Conservation (phyloP, 2,329 filamentous ascomycete species). For the Mycosphaerella arachidis region DNA sequence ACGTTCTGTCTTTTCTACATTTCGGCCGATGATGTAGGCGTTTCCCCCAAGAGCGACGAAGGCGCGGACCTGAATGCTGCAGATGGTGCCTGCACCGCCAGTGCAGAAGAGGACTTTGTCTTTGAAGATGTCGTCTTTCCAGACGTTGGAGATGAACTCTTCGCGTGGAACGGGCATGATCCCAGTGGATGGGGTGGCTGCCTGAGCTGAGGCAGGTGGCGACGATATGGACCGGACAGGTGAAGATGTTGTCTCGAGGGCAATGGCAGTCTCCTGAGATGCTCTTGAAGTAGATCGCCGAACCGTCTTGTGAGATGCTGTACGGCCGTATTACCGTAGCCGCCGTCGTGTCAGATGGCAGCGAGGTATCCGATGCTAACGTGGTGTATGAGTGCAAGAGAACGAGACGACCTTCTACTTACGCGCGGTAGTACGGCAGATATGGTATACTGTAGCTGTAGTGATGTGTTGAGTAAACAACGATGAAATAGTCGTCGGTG, state of each 20-base stretch:
- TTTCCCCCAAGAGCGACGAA: constrained; percentile 87
- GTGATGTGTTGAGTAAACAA: neutral
- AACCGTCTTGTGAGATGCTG: neutral
- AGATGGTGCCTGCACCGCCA: constrained; percentile 88
- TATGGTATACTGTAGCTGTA: neutral
- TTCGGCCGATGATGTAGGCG: constrained; percentile 90
- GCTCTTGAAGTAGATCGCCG: neutral
- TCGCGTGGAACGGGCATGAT: constrained; percentile 57
- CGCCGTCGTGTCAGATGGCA: neutral
- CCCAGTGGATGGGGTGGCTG: too few species aligned
- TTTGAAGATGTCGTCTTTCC: constrained; percentile 82
- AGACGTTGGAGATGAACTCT: constrained; percentile 75
- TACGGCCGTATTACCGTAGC: neutral
- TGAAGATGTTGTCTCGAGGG: neutral
- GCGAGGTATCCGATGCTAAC: neutral
- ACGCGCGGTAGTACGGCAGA: neutral
- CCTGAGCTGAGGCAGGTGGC: too few species aligned
- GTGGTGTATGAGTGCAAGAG: neutral
- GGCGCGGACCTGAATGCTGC: constrained; percentile 87
- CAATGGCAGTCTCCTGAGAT: neutral
- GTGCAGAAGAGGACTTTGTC: constrained; percentile 92
- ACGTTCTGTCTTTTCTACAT: constrained; percentile 77
- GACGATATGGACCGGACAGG: neutral
- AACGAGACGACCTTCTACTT: neutral
- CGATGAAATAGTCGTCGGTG: neutral